Evolutionary conservation across 495 filamentous ascomycete species (phyloP).

Genomic region (Cryomyces antarcticus): DNA sequence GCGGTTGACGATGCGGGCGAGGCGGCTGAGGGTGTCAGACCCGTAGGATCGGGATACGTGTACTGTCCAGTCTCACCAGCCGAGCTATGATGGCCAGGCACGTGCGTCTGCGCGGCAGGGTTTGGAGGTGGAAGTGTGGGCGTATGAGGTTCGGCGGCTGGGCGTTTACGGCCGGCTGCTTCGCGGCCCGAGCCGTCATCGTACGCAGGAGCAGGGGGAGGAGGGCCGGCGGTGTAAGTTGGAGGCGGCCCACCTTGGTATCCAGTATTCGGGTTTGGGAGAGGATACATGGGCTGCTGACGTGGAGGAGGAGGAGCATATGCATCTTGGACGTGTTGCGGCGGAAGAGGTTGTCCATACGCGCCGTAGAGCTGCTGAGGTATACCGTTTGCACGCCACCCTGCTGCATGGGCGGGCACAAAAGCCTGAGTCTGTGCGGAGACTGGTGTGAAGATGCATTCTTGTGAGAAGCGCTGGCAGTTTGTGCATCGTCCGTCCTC

Average conservation of each 20-base stretch:
- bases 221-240: conserved; percentile 4
- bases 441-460: conserved; percentile 73
- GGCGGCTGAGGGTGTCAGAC: conserved; percentile 16
- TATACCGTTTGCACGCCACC: conserved; percentile 10
- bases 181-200: conserved; percentile 10
- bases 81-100: conserved; percentile 6
- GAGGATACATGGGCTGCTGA: conserved; percentile 7
- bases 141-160: conserved; percentile 18
- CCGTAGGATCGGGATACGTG: conserved; percentile 16
- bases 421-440: conserved; percentile 70
- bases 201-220: conserved; percentile 9
- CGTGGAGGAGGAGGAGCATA: background rate
- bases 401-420: conserved; percentile 55
- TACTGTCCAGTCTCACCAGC: conserved; percentile 8
- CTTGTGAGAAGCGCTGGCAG: conserved; percentile 61
- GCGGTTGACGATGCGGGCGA: conserved; percentile 17
- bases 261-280: conserved; percentile 10
- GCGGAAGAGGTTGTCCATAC: conserved; percentile 50
- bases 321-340: conserved; percentile 26
- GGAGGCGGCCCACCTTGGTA: background rate
- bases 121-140: conserved; percentile 20
- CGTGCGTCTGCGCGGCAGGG: conserved; percentile 12
- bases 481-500: conserved; percentile 63
- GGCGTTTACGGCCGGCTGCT: conserved; percentile 15
- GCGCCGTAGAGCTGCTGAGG: conserved; percentile 42